Percentiles rank a stretch among this genome's conserved stretches.
These are phyloP conservation scores for Debaryomyces fabryi DNA, from an alignment of 1,139 yeast genomes.

Conservation along the genomic window DNA sequence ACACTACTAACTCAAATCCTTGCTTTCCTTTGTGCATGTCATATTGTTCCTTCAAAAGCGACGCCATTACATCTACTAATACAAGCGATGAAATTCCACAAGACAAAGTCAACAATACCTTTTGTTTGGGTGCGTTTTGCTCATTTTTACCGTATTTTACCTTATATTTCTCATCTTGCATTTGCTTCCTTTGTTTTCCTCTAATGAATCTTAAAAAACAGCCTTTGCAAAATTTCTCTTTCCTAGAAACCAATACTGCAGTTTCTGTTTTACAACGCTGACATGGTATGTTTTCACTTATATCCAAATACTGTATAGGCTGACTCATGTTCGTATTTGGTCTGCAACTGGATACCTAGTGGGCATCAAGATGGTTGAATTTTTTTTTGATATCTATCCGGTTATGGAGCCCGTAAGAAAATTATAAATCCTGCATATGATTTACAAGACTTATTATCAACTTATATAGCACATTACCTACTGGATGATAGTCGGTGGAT, in stretches of 20 bases:
- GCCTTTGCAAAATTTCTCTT: slow-evolving; percentile 67
- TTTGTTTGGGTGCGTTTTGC: slow-evolving; percentile 37
- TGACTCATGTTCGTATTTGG: slow-evolving; percentile 9
- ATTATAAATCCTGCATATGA: neutral
- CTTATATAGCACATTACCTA: neutral
- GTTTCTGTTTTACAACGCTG: slow-evolving; percentile 54
- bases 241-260: slow-evolving; percentile 60
- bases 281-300: slow-evolving; percentile 21
- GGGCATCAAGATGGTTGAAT: neutral
- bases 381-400: slow-evolving; percentile 4
- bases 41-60: slow-evolving; percentile 62
- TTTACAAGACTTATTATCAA: neutral
- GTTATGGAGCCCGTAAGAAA: slow-evolving; percentile 3
- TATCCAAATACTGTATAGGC: slow-evolving; percentile 23
- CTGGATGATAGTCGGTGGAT: neutral
- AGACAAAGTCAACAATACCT: slow-evolving; percentile 61
- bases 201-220: slow-evolving; percentile 76
- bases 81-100: slow-evolving; percentile 70
- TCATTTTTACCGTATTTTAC: slow-evolving; percentile 55
- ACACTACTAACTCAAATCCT: slow-evolving; percentile 65
- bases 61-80: slow-evolving; percentile 64
- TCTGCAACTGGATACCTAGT: neutral
- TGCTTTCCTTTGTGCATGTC: slow-evolving; percentile 61
- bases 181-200: slow-evolving; percentile 77
- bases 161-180: slow-evolving; percentile 70